Base-by-base conservation (phyloP, 371 early-diverging fungal species). In the Funneliformis caledonium region DNA sequence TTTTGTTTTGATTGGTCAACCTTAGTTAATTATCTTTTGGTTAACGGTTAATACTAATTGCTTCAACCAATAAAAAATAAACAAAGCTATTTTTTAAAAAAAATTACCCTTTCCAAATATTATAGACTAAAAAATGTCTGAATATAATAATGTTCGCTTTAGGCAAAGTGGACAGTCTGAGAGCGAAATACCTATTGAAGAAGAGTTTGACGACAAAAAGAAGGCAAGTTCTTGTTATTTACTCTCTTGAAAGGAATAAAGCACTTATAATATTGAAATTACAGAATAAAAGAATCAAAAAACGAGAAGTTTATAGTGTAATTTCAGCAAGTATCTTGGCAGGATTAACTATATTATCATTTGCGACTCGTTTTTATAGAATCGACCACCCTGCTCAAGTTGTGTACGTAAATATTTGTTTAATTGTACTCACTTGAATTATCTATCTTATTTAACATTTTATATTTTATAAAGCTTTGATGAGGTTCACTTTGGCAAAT, bases 401-500 rank as follows among this genome's bases (percentile, higher is more conserved):
- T 19, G 94, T 94, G 88, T 90, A 88, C 82, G 90, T 80, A n/a
- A 47, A 6, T 50, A 19, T 45, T 47, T 72, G 19, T 67, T 31
- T 14, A 6, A 45, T n/a, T n/a, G n/a, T n/a, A n/a, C n/a, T 6
- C 14, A 60, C 14, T 45, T 26, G 47, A 19, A 37, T 45, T 7
- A 47, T 43, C 12, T 33, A 26, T 5, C 52, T 19, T 11, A 78
- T 12, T 52, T 12, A 19, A 52, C 16, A 4, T 5, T 52, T 52
- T 5, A 52, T 52, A 12, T 1, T 52, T 43, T 12, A 59, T 45
- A 47, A 80, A 92, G 92, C 2, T 93, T 92, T 83, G 92, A 93
- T 87, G 99, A 99, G 87, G 99, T 99, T 10, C 99, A 99, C 84
- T 99, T 99, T 91, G 99, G 99, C 76, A 97, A 98, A 85, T 99